Evolutionary conservation across 1,284 basidiomycete genomes (phyloP).

Genomic region (Inonotus hispidus): DNA sequence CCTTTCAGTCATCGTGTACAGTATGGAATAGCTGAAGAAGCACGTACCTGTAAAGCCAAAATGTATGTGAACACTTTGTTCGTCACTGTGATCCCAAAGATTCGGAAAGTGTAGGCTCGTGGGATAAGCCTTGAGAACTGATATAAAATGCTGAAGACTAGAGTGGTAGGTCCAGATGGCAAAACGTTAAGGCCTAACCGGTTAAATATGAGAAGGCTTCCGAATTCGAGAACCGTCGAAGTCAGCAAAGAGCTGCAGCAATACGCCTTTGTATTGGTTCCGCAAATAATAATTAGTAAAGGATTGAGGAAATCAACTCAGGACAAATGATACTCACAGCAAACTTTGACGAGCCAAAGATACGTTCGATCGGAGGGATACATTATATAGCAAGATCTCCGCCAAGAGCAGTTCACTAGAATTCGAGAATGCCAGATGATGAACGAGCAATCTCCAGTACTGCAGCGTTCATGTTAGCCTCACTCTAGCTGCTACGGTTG

Average conservation of each 20-base stretch:
- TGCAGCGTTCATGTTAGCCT: constrained; percentile 28
- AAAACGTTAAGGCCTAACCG: constrained; percentile 64
- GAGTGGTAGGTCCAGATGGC: constrained; percentile 67
- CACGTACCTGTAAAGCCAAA: constrained; percentile 57
- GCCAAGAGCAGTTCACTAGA: constrained; percentile 82
- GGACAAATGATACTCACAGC: constrained; percentile 51
- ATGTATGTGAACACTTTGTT: constrained; percentile 73
- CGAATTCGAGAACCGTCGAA: constrained; percentile 63
- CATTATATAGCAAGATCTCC: constrained; percentile 70
- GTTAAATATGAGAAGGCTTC: constrained; percentile 57
- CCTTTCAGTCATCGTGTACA: constrained; percentile 15
- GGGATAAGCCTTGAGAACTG: constrained; percentile 79
- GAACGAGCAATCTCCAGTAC: constrained; percentile 80
- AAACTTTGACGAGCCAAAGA: constrained; percentile 84
- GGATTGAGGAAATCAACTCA: neutral
- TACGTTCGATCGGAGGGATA: constrained; percentile 74
- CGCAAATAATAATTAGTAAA: no score
- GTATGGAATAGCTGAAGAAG: constrained; percentile 9
- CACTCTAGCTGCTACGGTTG: neutral
- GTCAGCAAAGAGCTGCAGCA: constrained; percentile 57
- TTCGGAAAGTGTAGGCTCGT: constrained; percentile 64
- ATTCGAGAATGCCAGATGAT: constrained; percentile 77
- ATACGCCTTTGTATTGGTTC: constrained; percentile 56
- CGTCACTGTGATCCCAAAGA: constrained; percentile 69
- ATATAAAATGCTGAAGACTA: constrained; percentile 73